Evolutionary conservation across 1,139 yeast species (phyloP).

Genomic region (Kodamaea sp.): DNA sequence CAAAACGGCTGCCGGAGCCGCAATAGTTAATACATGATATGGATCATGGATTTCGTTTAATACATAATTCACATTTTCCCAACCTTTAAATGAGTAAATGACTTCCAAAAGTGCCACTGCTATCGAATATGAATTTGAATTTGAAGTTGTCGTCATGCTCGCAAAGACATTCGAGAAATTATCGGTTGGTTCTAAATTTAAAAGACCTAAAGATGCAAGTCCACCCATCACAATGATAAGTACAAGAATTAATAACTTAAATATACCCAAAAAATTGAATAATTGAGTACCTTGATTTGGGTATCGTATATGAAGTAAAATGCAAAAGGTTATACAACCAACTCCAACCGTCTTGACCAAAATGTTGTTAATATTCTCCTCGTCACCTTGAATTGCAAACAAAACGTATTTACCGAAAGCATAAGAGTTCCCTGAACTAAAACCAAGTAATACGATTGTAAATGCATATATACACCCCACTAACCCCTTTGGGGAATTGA

Average conservation of each 20-base stretch:
- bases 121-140: conserved; percentile 27
- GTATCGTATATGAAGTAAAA: conserved; percentile 35
- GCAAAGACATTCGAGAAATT: conserved; percentile 27
- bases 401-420: conserved; percentile 50
- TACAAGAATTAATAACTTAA: conserved; percentile 39
- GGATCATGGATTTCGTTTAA: conserved; percentile 51
- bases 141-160: conserved; percentile 10
- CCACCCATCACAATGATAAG: conserved; percentile 39
- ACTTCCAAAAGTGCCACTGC: conserved; percentile 43
- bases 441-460: conserved; percentile 46
- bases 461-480: conserved; percentile 45
- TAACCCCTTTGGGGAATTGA: conserved; percentile 32
- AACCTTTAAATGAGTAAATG: conserved; percentile 39
- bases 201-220: conserved; percentile 23
- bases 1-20: conserved; percentile 69
- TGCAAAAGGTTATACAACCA: conserved; percentile 39
- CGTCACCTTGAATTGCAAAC: conserved; percentile 28
- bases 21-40: conserved; percentile 59
- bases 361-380: conserved; percentile 9
- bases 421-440: conserved; percentile 49
- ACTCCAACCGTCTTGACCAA: conserved; percentile 44
- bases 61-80: conserved; percentile 48
- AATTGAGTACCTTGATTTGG: conserved; percentile 42
- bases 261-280: conserved; percentile 42
- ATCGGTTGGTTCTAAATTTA: conserved; percentile 23